Evolutionary conservation across 495 filamentous ascomycete genomes (phyloP), one percentile per base, ranked within the genome.

Genomic region (Astrocystis sublimbata): DNA sequence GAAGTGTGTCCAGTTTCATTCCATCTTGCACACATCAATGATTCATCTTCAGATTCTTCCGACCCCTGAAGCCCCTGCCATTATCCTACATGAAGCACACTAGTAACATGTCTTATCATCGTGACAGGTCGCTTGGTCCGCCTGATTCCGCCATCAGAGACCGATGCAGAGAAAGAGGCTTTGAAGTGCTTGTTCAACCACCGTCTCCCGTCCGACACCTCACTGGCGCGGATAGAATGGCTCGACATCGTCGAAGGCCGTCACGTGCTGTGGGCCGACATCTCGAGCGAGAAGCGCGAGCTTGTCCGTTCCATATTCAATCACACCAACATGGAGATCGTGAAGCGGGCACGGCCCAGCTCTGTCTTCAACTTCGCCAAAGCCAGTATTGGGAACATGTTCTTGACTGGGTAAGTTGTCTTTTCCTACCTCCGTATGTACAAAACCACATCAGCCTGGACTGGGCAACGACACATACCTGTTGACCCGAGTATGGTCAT

Each of bases 321-420:
- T 69, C 81, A 87, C 42, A 75, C 97, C 23, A 96, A 97, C 67
- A 75, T 96, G 46, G 93, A 98, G 75, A 92, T 97, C 58, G 83
- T 96, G 54, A 97, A 97, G 77, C 82, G 92, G 8, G 82, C 88
- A 30, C 81, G 94, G 9, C 90, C 90, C 4, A 83, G 80, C 19
- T 89, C 86, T 26, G 87, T 87, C 21, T 98, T 96, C 73, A 90
- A 94, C 73, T 98, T 97, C 70, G 85, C 89, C 26, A 86, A 86
- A 28, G 94, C 93, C 8, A 91, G 89, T 54, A 88, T 96, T n/a
- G 93, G 93, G 19, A 98, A 98, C 71, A 75, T 98, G 30, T 98
- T 98, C 74, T 75, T 98, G 54, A 96, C 94, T 8, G 88, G 78
- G 74, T 79, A 68, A 6, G 71, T 63, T 49, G 12, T 47, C 15